Conservation (phyloP, 2,329 filamentous ascomycete genomes). For the Pseudogymnoascus sp. region DNA sequence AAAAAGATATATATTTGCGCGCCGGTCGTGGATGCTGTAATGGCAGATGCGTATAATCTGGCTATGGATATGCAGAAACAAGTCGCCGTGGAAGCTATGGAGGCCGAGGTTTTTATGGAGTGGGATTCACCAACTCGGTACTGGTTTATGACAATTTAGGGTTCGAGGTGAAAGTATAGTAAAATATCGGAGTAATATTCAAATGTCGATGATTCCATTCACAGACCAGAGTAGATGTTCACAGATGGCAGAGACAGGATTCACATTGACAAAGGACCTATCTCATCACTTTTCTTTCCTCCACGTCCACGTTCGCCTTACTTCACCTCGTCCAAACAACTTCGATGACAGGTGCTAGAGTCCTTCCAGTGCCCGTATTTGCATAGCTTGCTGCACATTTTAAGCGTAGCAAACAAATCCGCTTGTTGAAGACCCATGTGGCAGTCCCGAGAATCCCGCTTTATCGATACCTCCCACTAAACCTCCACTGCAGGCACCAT, state of each 20-base stretch:
- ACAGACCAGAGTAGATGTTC: neutral
- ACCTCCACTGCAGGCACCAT: neutral
- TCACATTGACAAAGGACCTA: neutral
- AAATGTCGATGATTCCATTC: too few relatives aligned
- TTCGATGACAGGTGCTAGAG: neutral
- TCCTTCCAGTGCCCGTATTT: neutral
- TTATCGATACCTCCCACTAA: neutral
- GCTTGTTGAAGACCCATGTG: neutral
- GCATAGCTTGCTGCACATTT: neutral
- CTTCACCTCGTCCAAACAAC: neutral
- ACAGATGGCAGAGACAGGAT: neutral
- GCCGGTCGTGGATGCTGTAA: slow-evolving; percentile 28
- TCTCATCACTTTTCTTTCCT: neutral
- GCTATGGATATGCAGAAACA: slow-evolving; percentile 33
- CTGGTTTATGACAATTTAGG: slow-evolving; percentile 28
- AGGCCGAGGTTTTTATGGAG: slow-evolving; percentile 35
- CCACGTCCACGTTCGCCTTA: neutral
- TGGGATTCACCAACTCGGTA: slow-evolving; percentile 37
- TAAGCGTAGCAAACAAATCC: neutral
- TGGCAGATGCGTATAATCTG: slow-evolving; percentile 33
- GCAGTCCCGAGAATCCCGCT: neutral
- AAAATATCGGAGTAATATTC: too few relatives aligned
- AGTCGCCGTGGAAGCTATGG: slow-evolving; percentile 30
- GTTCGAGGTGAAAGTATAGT: too few relatives aligned
- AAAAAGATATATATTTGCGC: slow-evolving; percentile 31